Evolutionary conservation across 1,139 yeast species (phyloP).

Genomic region (Tardiomyces digboiensis): DNA sequence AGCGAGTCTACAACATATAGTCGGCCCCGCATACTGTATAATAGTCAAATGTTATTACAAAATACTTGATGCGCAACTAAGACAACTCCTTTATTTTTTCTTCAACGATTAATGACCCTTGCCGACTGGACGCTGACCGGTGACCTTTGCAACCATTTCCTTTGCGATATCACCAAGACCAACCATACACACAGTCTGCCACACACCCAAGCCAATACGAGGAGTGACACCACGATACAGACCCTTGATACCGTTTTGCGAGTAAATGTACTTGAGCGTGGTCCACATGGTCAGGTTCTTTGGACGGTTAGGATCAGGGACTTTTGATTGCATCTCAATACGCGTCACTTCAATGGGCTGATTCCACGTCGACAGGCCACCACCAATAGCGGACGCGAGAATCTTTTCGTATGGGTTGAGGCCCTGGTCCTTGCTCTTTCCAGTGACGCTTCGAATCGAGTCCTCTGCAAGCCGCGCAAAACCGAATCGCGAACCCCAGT

Average conservation of each 20-base stretch:
- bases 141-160: slow-evolving; percentile 48
- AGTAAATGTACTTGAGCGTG: slow-evolving; percentile 75
- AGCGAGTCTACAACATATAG: no score
- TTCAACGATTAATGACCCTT: background rate
- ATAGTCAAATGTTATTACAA: no score
- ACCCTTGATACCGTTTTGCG: slow-evolving; percentile 78
- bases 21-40: no score
- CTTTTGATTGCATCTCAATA: slow-evolving; percentile 96
- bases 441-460: slow-evolving; percentile 52
- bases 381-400: slow-evolving; percentile 84
- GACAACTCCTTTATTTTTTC: no score
- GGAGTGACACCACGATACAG: slow-evolving; percentile 96
- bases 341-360: slow-evolving; percentile 97
- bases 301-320: slow-evolving; percentile 90
- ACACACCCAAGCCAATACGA: slow-evolving; percentile 89
- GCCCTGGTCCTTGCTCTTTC: slow-evolving; percentile 52
- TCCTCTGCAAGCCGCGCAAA: slow-evolving; percentile 89
- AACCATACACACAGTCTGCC: slow-evolving; percentile 99
- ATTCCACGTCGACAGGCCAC: slow-evolving; percentile 97
- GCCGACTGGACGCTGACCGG: slow-evolving; percentile 45
- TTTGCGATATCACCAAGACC: slow-evolving; percentile 95
- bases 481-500: slow-evolving; percentile 98
- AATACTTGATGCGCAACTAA: no score
- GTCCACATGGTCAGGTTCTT: slow-evolving; percentile 75
- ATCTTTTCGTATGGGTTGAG: slow-evolving; percentile 74